Base-by-base conservation (phyloP, 306 rosid genomes). In the Styphnolobium japonicum region DNA sequence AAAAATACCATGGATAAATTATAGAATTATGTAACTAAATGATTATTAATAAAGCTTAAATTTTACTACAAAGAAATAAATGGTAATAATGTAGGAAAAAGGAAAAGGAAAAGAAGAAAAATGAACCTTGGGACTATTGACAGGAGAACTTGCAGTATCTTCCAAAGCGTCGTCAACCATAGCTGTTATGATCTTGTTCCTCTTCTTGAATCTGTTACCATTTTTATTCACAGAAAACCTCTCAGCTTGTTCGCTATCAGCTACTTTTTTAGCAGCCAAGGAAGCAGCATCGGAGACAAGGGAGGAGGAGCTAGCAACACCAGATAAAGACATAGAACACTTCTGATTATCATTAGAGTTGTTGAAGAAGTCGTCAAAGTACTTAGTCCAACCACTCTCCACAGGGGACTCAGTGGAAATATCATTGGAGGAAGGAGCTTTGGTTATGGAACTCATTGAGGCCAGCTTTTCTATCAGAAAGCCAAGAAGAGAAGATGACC, bases 131-230 rank as follows among this genome's bases (percentile, higher is more conserved):
- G 90, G 87, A 80, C 81, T 84, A 29, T 62, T 82, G 58, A 88
- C 83, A 22, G 93, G 87, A 88, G 97, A 94, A 66, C 79, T 94
- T 72, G 98, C 98, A 0, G 98, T 94, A 73, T 92, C 98, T 82
- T 89, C 93, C 84, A 92, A 86, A 61, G 87, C 81, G 3, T 86
- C 92, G 66, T 92, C 92, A 58, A 76, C 27, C 62, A 88, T n/a
- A 73, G 70, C 71, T 40, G 56, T 63, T 58, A 62, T 75, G 42
- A 58, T 36, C 76, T 75, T 80, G 55, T 85, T 87, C 69, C 86
- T 89, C 65, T 83, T 88, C 79, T 85, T 88, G 70, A 85, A 45
- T 56, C 72, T 82, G 2, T 46, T 57, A 25, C 55, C 11, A 52
- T 71, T 58, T 72, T 65, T 60, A 6, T 51, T 29, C 23, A 37